Evolutionary conservation across 2,329 filamentous ascomycete species (phyloP).

Genomic region (Epichloe aotearoae): DNA sequence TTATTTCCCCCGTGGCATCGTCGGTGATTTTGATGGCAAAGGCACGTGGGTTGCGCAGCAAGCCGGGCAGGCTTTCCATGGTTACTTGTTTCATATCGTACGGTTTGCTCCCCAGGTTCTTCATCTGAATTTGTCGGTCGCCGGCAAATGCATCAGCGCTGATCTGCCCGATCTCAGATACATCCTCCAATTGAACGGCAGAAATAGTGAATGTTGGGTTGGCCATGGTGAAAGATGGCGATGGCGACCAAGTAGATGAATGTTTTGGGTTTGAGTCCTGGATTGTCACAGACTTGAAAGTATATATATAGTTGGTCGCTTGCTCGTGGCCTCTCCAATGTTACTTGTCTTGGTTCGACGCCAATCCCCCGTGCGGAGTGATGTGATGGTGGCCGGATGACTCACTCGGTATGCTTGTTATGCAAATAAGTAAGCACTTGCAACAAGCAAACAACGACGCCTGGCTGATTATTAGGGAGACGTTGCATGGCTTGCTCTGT

Average conservation of each 20-base stretch:
- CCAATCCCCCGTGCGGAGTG: no score
- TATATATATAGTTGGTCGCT: no score
- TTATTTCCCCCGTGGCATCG: constrained; percentile 11
- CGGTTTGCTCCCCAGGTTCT: constrained; percentile 16
- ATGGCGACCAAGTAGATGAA: no score
- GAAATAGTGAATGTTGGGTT: constrained; percentile 10
- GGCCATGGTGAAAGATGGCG: constrained; percentile 7
- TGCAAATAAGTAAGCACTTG: no score
- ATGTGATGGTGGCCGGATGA: neutral
- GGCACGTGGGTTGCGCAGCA: constrained; percentile 11
- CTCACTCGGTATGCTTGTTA: neutral
- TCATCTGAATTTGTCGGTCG: constrained; percentile 25
- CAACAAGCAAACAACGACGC: no score
- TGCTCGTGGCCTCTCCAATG: no score
- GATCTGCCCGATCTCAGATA: constrained; percentile 17
- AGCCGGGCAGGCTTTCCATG: constrained; percentile 11
- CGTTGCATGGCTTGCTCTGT: constrained; percentile 10
- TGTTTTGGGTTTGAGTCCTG: no score
- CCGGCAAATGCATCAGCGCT: constrained; percentile 16
- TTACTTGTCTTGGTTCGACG: no score
- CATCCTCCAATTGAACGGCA: constrained; percentile 14
- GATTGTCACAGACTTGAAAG: no score
- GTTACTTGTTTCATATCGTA: constrained; percentile 16
- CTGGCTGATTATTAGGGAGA: neutral
- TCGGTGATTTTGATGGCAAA: constrained; percentile 22